Evolutionary conservation across 495 filamentous ascomycete species (phyloP), one percentile per base, ranked within the genome.

Genomic region (Hypomontagnella submonticulosa): DNA sequence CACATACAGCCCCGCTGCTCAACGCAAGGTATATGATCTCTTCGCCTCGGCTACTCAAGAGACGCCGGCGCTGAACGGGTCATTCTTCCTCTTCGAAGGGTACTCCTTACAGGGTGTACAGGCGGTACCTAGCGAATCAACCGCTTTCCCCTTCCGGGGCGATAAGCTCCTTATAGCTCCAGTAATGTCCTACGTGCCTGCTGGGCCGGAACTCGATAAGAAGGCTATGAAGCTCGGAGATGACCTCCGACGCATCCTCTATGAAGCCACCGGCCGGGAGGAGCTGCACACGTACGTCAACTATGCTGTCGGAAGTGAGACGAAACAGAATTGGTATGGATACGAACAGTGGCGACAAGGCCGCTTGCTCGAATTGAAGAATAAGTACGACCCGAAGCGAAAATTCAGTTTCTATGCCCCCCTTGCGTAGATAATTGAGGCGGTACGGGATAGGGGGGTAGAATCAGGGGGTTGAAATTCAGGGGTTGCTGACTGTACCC

Each of bases 221-320:
- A 36, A 71, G 27, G 81, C 77, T 2, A 50, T 57, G 7, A 47
- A 71, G 16, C n/a, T 82, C 15, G 82, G 81, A 1, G 72, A 72
- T 40, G 71, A 70, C 63, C 65, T 85, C 10, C 76, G 81, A 4
- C 34, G 78, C 6, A 76, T 83, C 8, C 70, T 86, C 2, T 65
- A 68, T 23, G 43, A 78, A 4, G 81, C 66, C 3, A 80, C 66
- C 58, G 80, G 77, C 0, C 40, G 61, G 9, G 32, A 60, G 3
- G 63, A 81, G 30, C 46, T 83, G 51, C 72, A 78, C 30, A 70
- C 80, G 0, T 89, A 89, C 57, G 80, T 88, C 42, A 89, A 88
- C 66, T 88, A 89, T 72, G 87, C 86, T 0, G 77, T 78, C 49
- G 85, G 86, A 2, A 71, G 81, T 30, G 86, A 89, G 75, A 69